Percentiles rank a stretch among this genome's conserved stretches.
phyloP scores from a whole-genome alignment of 805 yeast genomes.

The Wickerhamomyces silvicola region DNA sequence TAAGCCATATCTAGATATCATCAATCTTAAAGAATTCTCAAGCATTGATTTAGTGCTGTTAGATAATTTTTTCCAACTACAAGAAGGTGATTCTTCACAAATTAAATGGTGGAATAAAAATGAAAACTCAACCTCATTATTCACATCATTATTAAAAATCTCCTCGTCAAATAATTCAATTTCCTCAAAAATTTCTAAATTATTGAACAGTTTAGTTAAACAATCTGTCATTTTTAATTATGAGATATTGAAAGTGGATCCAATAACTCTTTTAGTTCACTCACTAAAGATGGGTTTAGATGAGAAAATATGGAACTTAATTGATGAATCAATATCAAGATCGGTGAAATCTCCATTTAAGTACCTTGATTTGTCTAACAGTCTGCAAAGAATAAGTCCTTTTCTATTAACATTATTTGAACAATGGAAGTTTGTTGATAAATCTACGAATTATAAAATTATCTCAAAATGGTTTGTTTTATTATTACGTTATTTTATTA shows the following conservation, averaged over 20 bases:
- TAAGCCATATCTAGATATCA: conserved; percentile 30
- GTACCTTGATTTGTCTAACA: conserved; percentile 56
- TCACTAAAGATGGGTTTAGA: conserved; percentile 32
- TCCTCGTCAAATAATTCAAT: conserved; percentile 32
- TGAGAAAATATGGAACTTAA: conserved; percentile 45
- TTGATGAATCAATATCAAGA: conserved; percentile 75
- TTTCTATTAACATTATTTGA: conserved; percentile 54
- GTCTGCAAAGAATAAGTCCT: conserved; percentile 42
- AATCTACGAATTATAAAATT: conserved; percentile 17
- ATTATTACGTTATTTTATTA: conserved; percentile 38
- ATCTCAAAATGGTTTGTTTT: conserved; percentile 44
- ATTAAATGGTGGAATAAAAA: conserved; percentile 77
- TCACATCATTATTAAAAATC: conserved; percentile 57
- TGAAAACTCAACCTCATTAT: conserved; percentile 47
- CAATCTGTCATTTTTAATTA: conserved; percentile 51
- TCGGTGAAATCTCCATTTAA: conserved; percentile 74
- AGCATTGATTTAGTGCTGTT: conserved; percentile 54
- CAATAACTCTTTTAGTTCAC: conserved; percentile 46
- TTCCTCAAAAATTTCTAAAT: conserved; percentile 38
- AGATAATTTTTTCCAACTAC: conserved; percentile 56
- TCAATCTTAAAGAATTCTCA: conserved; percentile 27
- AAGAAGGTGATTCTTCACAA: conserved; percentile 43
- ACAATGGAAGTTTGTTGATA: conserved; percentile 55
- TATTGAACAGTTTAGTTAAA: conserved; percentile 41
- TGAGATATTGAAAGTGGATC: conserved; percentile 40